Base-by-base conservation (phyloP, 1,284 basidiomycete species). In the Taiwanofungus camphoratus region DNA sequence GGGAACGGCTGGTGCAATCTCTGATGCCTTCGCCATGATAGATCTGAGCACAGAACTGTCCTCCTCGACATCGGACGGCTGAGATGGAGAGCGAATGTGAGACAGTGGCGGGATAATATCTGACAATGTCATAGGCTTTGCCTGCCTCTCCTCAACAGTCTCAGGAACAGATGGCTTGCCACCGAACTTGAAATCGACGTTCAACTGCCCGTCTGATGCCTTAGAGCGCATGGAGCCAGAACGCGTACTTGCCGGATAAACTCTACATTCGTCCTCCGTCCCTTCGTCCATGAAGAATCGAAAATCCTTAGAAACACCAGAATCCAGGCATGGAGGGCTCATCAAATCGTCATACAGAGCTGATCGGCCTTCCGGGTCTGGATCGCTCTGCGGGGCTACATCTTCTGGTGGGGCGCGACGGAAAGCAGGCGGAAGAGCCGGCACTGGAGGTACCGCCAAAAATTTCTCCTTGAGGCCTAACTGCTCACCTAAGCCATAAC, bases 111-210 rank as follows among this genome's bases (percentile, higher is more conserved):
- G 84, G 35, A 87, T 82, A 58, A 87, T 85, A 48, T 87, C 81
- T 0, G 82, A 79, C 12, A 87, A 63, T 1, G 81, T 84, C 41
- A 82, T 56, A 0, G 66, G 66, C n/a, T n/a, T n/a, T n/a, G n/a
- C n/a, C n/a, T n/a, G n/a, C 48, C 64, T 60, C 34, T 58, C 50
- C n/a, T n/a, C n/a, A 15, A 45, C 23, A 23, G 55, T 44, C 0
- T 50, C 50, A 5, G 58, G 49, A 26, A 60, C 50, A 11, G 66
- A 63, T 2, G 69, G 67, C 32, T 67, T 64, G 20, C 82, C 82
- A 20, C 85, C 83, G 49, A 88, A 88, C 55, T 70, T 82, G 72
- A 88, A 87, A 24, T 77, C 69, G 9, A 64, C 71, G 52, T 87
- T 79, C 31, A 88, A 70, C 47, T 78, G 67, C 1, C 82, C 83